A percentile compares a stretch with the other conserved stretches of the same genome.
Conservation (phyloP, 352 stramenopile genomes). For the Phytophthora melonis region DNA sequence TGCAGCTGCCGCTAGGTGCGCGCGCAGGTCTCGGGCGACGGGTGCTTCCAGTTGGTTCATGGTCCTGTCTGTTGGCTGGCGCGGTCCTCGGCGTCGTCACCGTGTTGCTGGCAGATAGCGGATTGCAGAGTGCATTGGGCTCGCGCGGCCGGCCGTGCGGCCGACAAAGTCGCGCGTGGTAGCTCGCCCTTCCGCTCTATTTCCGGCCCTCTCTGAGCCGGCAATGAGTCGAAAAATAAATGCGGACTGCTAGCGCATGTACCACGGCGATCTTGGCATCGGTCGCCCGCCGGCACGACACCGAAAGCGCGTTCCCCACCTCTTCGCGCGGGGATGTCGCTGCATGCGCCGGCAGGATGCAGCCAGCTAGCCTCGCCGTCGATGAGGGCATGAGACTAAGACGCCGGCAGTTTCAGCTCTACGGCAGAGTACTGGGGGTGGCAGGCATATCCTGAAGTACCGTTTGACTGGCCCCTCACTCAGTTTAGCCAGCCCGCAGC, state of each 20-base stretch:
- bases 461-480: too few relatives aligned
- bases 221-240: constrained; percentile 40
- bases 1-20: constrained; percentile 18
- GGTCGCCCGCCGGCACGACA: constrained; percentile 21
- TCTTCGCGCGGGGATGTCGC: constrained; percentile 19
- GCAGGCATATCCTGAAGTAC: too few relatives aligned
- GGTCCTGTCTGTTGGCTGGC: neutral
- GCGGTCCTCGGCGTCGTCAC: neutral
- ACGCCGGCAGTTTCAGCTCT: neutral
- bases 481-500: too few relatives aligned
- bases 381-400: neutral
- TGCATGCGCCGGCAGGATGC: too few relatives aligned
- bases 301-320: constrained; percentile 15
- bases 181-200: constrained; percentile 39
- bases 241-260: neutral
- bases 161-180: constrained; percentile 28
- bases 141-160: neutral
- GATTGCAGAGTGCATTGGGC: constrained; percentile 34
- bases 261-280: constrained; percentile 6
- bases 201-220: constrained; percentile 31
- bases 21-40: neutral
- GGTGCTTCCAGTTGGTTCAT: constrained; percentile 34
- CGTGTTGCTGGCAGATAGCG: constrained; percentile 15
- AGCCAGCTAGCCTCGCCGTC: too few relatives aligned
- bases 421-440: too few relatives aligned